Base-by-base conservation (phyloP, 495 filamentous ascomycete species). In the Podospora pseudoanserina region DNA sequence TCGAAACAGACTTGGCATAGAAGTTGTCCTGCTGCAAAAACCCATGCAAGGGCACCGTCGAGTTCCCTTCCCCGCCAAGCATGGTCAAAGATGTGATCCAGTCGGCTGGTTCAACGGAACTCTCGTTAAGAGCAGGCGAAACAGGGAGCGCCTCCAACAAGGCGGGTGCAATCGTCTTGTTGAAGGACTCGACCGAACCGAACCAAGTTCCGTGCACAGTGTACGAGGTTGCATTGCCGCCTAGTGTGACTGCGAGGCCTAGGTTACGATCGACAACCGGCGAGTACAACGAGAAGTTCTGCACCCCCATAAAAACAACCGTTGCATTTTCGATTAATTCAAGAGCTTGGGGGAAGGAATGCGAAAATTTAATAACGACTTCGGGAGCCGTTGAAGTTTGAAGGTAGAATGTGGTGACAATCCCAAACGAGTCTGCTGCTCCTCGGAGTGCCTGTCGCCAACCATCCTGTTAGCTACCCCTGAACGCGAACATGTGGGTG, bases 351-450 rank as follows among this genome's bases (percentile, higher is more conserved):
- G 53, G 64, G 57, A 72, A 65, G 5, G 66, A 65, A 49, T 65
- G 72, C 7, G 18, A 53, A 16, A 64, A 85, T 56, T 83, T 78
- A 61, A 85, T 69, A 4, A 84, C 80, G n/a, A 75, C 66, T 23
- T 69, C 20, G 1, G 87, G 88, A 3, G 86, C 85, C 5, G 78
- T 70, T 13, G 79, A 70, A 0, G 86, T 88, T 30, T 79, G 72
- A 0, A 89, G 68, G 58, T 85, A 79, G 67, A 90, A 89, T 19
- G 72, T 82, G 13, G 79, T 84, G 19, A 85, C 79, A 65, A 89
- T 82, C 27, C 86, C 88, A 67, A 89, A 86, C 3, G 83, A 85
- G 39, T 86, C 84, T n/a, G 80, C 86, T 4, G 87, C 88, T 30
- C 87, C 86, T 67, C 84, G 83, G 58, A 88, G 71, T 23, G 83